Base-by-base conservation (phyloP, 78 protist species). In the Cavenderia fasciculata region DNA sequence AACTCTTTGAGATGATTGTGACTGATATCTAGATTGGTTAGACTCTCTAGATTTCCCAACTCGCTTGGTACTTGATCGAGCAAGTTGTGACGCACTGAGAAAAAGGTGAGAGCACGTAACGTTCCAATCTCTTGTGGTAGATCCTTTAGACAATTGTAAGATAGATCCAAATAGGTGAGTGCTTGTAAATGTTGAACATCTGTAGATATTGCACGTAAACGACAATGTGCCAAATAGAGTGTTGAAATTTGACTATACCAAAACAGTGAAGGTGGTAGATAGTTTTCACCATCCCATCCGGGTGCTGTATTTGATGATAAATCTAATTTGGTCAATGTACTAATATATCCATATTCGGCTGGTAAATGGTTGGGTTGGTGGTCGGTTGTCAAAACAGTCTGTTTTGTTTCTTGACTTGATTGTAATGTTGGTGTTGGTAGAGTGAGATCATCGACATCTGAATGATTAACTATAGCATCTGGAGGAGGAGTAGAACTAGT, bases 171-270 rank as follows among this genome's bases (percentile, higher is more conserved):
- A 57, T 68, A 31, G 1, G 90, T 82, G 25, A 82, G 43, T 68
- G 90, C 49, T 41, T 29, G 54, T 18, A 82, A 43, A 57, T 82
- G 90, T 52, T 82, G 90, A 43, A 82, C 56, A 82, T 82, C 90
- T 5, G 31, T 23, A n/a, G 34, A 54, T 41, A 82, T 52, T 56
- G 90, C 72, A 4, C 31, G 8, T 10, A 82, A 44, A 43, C 68
- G 90, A 14, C 73, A 65, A 57, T 47, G 57, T 54, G 78, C 27
- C 43, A 46, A 59, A 10, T 68, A 46, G 2, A 82, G 36, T 18
- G 70, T 66, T 43, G 44, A 65, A 27, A 82, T 44, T 25, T 82
- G 90, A 12, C 77, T 44, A 23, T 38, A 82, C 90, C 90, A 82
- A 68, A 82, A 82, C 8, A 82, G 33, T 49, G 52, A 41, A 16